Evolutionary conservation across 106 monocot species (phyloP).

Genomic region (Dendrobium chrysotoxum): DNA sequence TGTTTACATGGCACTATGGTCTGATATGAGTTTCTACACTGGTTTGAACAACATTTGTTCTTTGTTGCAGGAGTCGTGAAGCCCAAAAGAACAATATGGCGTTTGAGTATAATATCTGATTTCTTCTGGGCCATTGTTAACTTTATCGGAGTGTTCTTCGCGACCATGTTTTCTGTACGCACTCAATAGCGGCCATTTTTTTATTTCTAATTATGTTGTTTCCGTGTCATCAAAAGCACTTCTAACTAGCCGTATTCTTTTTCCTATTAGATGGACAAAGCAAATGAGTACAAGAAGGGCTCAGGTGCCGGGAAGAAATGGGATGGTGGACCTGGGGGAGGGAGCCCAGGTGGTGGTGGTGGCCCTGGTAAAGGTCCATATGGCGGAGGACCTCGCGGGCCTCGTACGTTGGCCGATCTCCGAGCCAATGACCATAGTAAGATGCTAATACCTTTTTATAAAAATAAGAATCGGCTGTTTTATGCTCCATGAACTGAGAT

Average conservation of each 20-base stretch:
- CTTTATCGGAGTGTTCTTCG: conserved; percentile 60
- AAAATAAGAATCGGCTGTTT: neutral
- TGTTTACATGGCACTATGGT: too few species aligned
- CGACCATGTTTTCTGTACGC: conserved; percentile 88
- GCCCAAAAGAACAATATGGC: conserved; percentile 67
- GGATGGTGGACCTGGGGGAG: conserved; percentile 44
- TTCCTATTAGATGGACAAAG: conserved; percentile 52
- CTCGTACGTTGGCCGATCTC: conserved; percentile 58
- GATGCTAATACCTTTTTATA: neutral
- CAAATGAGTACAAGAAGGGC: conserved; percentile 66
- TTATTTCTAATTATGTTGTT: neutral
- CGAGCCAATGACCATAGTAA: conserved; percentile 83
- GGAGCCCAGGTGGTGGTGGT: conserved; percentile 31
- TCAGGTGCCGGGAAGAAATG: conserved; percentile 67
- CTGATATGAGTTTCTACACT: neutral
- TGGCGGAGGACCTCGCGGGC: conserved; percentile 74
- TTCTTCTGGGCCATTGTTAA: conserved; percentile 60
- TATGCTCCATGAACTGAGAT: neutral
- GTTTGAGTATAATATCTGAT: conserved; percentile 62
- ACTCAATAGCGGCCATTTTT: neutral
- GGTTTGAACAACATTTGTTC: neutral
- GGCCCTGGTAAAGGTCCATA: conserved; percentile 43
- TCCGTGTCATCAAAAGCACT: too few species aligned
- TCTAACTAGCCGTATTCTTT: neutral
- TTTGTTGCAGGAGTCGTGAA: conserved; percentile 67